Percentiles rank a stretch among this genome's conserved stretches.
These are phyloP conservation scores for Meredithiella fracta DNA, from an alignment of 2,329 filamentous ascomycete species.

Conservation along the genomic window DNA sequence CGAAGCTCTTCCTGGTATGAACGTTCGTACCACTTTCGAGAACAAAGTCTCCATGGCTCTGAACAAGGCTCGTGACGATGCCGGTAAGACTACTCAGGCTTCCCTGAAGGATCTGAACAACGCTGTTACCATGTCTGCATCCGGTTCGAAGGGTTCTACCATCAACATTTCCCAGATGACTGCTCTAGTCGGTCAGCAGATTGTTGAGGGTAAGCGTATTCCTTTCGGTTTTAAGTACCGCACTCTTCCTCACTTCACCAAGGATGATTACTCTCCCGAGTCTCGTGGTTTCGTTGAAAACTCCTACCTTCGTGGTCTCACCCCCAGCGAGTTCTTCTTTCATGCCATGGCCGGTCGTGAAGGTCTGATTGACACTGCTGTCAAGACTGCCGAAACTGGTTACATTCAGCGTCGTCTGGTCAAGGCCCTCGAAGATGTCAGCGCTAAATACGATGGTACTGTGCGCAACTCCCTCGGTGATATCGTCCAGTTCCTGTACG, in stretches of 20 bases:
- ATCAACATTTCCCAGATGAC: conserved; percentile 99
- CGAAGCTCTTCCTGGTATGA: conserved; percentile 95
- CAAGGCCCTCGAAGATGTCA: conserved; percentile 94
- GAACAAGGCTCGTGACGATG: conserved; percentile 90
- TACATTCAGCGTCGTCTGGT: conserved; percentile 98
- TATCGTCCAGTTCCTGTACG: conserved; percentile 92
- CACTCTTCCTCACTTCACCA: conserved; percentile 92
- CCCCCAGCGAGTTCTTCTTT: conserved; percentile 96
- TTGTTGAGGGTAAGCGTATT: conserved; percentile 96
- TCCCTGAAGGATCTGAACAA: conserved; percentile 94
- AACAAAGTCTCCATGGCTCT: conserved; percentile 88
- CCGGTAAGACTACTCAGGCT: conserved; percentile 80
- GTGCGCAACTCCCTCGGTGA: conserved; percentile 94
- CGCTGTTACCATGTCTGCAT: conserved; percentile 87
- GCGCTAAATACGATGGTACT: conserved; percentile 93
- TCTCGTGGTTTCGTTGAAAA: conserved; percentile 97
- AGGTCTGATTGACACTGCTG: conserved; percentile 97
- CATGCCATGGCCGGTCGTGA: conserved; percentile 99
- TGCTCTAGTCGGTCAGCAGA: conserved; percentile 91
- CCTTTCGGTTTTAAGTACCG: conserved; percentile 98
- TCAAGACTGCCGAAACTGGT: conserved; percentile 97
- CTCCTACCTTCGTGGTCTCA: conserved; percentile 89
- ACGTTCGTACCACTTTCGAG: conserved; percentile 94
- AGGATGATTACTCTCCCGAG: conserved; percentile 96
- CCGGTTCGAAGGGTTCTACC: conserved; percentile 93